A percentile compares a stretch with the other conserved stretches of the same genome.
Conservation (phyloP, 495 filamentous ascomycete genomes). For the Lasiosphaeria miniovina region DNA sequence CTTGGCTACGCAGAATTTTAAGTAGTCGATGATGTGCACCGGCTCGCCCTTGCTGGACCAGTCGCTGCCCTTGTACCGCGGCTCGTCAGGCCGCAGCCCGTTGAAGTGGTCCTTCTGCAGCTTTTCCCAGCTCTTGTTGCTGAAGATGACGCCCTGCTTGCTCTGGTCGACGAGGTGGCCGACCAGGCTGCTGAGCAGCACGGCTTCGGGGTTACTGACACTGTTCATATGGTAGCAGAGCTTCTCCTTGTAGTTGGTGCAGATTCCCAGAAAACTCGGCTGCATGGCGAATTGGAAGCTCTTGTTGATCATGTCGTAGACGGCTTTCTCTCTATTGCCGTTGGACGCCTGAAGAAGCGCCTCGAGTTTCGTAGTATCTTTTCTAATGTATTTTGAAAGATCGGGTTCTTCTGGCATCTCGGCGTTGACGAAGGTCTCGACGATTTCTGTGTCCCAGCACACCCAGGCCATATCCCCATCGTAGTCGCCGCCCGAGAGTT, state of each 20-base stretch:
- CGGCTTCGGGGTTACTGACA: constrained; percentile 53
- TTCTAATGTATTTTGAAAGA: constrained; percentile 54
- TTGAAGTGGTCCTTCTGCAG: constrained; percentile 45
- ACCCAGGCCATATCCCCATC: constrained; percentile 90
- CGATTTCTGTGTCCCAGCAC: constrained; percentile 81
- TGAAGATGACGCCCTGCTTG: constrained; percentile 74
- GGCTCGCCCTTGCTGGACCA: constrained; percentile 38
- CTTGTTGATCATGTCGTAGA: constrained; percentile 48
- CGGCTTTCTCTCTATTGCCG: constrained; percentile 14
- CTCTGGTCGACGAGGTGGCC: constrained; percentile 76
- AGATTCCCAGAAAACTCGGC: constrained; percentile 65
- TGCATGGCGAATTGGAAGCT: constrained; percentile 65
- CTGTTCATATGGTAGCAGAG: constrained; percentile 60
- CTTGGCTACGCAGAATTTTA: constrained; percentile 62
- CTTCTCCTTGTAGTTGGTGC: constrained; percentile 71
- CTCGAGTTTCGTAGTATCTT: constrained; percentile 52
- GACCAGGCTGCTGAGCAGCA: constrained; percentile 65
- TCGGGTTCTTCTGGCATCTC: constrained; percentile 49
- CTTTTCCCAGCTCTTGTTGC: constrained; percentile 50
- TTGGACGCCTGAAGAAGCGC: constrained; percentile 34
- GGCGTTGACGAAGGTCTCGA: constrained; percentile 71
- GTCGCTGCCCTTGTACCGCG: constrained; percentile 33
- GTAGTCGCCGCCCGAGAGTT: constrained; percentile 91
- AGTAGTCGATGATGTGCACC: constrained; percentile 66
- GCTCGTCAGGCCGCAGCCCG: constrained; percentile 39